Percentiles rank a stretch among this genome's conserved stretches.
Conservation (phyloP, 176 grass and related monocot genomes). For the Avena insularis region DNA sequence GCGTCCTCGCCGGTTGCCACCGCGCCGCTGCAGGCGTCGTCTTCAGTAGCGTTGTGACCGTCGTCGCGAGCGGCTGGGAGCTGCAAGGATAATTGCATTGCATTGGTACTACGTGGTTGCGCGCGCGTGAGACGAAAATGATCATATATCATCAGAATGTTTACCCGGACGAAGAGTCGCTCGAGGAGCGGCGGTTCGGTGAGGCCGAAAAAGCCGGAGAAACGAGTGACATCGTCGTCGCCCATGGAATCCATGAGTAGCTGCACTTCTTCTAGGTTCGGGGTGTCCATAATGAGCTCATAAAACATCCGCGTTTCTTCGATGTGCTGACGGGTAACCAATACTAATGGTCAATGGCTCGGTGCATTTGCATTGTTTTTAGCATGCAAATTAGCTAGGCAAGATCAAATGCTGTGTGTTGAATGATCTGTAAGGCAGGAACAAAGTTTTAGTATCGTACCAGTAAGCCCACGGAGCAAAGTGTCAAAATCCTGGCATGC, state of each 20-base stretch:
- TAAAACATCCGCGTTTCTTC: background rate
- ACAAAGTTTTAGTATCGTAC: slow-evolving; percentile 22
- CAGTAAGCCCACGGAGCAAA: slow-evolving; percentile 48
- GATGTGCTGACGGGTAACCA: slow-evolving; percentile 30
- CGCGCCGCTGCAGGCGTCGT: background rate
- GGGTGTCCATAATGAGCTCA: background rate
- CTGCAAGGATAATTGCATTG: slow-evolving; percentile 25
- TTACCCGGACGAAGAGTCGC: slow-evolving; percentile 59
- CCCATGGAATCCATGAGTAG: slow-evolving; percentile 45
- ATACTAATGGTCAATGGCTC: background rate
- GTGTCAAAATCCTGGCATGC: slow-evolving; percentile 47
- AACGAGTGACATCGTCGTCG: slow-evolving; percentile 4
- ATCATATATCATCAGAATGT: background rate
- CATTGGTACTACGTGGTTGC: background rate
- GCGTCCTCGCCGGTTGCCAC: background rate
- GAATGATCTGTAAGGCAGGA: background rate
- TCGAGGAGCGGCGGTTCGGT: slow-evolving; percentile 40
- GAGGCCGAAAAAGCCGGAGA: slow-evolving; percentile 37
- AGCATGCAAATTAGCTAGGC: background rate
- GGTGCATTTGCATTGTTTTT: background rate
- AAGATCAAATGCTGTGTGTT: background rate
- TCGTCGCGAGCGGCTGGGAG: slow-evolving; percentile 13
- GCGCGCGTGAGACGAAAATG: background rate
- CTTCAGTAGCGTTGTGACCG: background rate
- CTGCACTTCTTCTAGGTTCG: slow-evolving; percentile 67